Evolutionary conservation across 371 early-diverging fungal genomes (phyloP).

Genomic region (Saksenaea vasiformis): DNA sequence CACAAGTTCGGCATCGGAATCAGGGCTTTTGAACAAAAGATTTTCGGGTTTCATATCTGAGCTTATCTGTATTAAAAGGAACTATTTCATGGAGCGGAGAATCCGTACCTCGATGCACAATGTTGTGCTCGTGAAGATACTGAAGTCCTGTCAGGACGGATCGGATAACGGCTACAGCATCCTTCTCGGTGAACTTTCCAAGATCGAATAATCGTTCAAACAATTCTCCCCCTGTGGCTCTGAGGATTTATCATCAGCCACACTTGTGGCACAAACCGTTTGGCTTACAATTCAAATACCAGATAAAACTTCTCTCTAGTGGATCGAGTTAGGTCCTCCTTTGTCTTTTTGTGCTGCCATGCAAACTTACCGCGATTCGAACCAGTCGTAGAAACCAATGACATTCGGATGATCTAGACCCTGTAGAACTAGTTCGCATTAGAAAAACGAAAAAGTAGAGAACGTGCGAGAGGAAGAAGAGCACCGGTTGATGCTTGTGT

Average conservation of each 20-base stretch:
- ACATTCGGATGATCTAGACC: conserved; percentile 79
- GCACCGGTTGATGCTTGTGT: background rate
- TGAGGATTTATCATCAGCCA: conserved; percentile 13
- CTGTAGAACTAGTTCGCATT: conserved; percentile 43
- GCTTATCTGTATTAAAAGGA: background rate
- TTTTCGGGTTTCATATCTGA: conserved; percentile 84
- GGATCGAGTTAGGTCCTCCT: background rate
- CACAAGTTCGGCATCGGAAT: conserved; percentile 59
- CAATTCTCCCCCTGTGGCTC: conserved; percentile 85
- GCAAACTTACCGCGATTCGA: conserved; percentile 56
- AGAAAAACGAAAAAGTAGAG: background rate
- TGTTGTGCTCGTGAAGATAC: conserved; percentile 67
- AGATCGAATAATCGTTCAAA: conserved; percentile 84
- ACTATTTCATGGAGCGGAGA: background rate
- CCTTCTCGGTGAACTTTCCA: conserved; percentile 86
- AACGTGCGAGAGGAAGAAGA: too few species aligned
- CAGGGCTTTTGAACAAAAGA: conserved; percentile 64
- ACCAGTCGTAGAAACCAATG: conserved; percentile 79
- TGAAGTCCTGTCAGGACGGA: conserved; percentile 63
- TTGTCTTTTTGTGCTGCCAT: background rate
- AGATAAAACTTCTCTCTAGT: conserved; percentile 76
- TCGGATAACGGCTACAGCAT: conserved; percentile 72
- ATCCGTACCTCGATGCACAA: conserved; percentile 64
- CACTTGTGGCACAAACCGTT: background rate
- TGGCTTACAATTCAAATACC: conserved; percentile 78